Evolutionary conservation across 306 rosid species (phyloP).

Genomic region (Trifolium subterraneum): DNA sequence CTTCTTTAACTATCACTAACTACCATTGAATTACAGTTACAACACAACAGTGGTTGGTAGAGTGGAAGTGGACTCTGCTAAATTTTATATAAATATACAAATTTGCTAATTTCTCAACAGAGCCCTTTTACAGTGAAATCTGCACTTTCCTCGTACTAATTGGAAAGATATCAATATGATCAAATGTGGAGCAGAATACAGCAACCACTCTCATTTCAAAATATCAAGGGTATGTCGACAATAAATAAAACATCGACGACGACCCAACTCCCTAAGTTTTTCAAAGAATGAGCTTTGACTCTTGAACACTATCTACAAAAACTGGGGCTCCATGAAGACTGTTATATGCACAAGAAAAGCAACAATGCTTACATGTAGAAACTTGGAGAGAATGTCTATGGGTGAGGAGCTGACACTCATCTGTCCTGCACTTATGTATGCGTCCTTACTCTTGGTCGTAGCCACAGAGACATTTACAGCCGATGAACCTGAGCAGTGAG

Average conservation of each 20-base stretch:
- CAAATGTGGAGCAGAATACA: constrained; percentile 34
- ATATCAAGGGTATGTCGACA: constrained; percentile 45
- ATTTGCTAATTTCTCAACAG: constrained; percentile 42
- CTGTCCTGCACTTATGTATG: constrained; percentile 73
- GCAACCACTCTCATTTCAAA: constrained; percentile 32
- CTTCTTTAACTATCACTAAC: constrained; percentile 7
- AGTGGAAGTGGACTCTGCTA: constrained; percentile 9
- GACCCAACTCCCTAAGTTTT: constrained; percentile 34
- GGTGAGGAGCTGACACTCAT: constrained; percentile 57
- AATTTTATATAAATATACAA: constrained; percentile 40
- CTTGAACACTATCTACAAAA: constrained; percentile 49
- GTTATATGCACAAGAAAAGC: constrained; percentile 58
- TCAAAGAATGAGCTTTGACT: constrained; percentile 50
- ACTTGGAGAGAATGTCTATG: constrained; percentile 51
- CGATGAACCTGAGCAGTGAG: constrained; percentile 76
- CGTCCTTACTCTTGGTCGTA: constrained; percentile 76
- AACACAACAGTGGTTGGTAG: background rate
- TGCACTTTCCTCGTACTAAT: constrained; percentile 32
- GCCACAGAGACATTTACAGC: constrained; percentile 85
- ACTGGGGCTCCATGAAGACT: constrained; percentile 46
- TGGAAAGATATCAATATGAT: constrained; percentile 40
- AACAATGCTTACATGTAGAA: constrained; percentile 52
- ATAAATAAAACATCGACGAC: constrained; percentile 51
- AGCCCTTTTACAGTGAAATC: constrained; percentile 40
- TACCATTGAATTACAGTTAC: background rate